phyloP scores from a whole-genome alignment of 805 yeast species.

The Kazachstania bromeliacearum region DNA sequence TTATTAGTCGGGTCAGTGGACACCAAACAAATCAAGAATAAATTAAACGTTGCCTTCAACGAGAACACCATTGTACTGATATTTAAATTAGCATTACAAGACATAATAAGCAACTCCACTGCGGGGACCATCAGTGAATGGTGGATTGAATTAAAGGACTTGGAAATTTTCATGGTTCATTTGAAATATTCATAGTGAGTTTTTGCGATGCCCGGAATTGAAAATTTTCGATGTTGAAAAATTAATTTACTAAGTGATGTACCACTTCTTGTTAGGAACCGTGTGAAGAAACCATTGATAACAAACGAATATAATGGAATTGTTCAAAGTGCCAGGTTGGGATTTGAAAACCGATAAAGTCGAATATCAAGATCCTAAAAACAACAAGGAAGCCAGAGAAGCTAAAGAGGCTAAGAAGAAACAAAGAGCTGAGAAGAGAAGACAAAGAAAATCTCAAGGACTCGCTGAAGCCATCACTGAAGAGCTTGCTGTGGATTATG shows the following conservation, averaged over 20 bases:
- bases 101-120: not conserved
- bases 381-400: no score
- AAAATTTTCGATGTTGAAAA: no score
- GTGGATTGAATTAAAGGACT: slow-evolving; percentile 16
- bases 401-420: slow-evolving; percentile 5
- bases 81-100: not conserved
- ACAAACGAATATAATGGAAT: slow-evolving; percentile 48
- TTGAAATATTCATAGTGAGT: not conserved
- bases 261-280: no score
- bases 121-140: slow-evolving; percentile 5
- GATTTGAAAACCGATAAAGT: slow-evolving; percentile 47
- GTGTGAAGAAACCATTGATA: no score
- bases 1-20: slow-evolving; percentile 11
- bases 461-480: no score
- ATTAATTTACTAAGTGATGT: no score
- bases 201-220: not conserved
- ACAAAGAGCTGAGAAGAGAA: slow-evolving; percentile 12
- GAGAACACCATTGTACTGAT: slow-evolving; percentile 2
- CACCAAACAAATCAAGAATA: slow-evolving; percentile 5
- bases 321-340: slow-evolving; percentile 83
- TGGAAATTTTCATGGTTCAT: slow-evolving; percentile 7
- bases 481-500: slow-evolving; percentile 4
- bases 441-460: slow-evolving; percentile 3
- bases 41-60: slow-evolving; percentile 6
- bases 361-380: slow-evolving; percentile 35